Conservation (phyloP, 2,329 filamentous ascomycete genomes). For the Hypoxylon sp. region DNA sequence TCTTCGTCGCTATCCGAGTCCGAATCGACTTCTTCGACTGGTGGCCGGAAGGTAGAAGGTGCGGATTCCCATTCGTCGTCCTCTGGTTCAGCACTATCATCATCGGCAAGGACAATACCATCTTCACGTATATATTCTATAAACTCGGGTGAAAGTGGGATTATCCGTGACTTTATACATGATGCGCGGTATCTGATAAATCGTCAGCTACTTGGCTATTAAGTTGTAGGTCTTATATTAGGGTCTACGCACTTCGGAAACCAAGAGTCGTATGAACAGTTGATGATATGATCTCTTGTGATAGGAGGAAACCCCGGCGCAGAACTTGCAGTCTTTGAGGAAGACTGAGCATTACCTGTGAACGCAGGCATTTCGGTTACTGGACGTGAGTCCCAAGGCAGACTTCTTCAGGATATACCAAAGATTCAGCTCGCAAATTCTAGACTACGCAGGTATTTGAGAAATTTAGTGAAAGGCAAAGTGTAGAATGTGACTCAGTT, state of each 20-base stretch:
- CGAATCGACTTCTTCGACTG: constrained; percentile 61
- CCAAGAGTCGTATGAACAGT: constrained; percentile 96
- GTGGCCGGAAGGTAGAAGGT: constrained; percentile 53
- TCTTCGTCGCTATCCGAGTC: constrained; percentile 69
- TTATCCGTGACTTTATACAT: constrained; percentile 87
- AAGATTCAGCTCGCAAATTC: not conserved
- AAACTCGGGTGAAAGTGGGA: constrained; percentile 82
- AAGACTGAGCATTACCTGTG: constrained; percentile 44
- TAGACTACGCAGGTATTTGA: not conserved
- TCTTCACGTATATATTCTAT: constrained; percentile 91
- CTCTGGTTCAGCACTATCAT: constrained; percentile 71
- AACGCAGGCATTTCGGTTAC: constrained; percentile 48
- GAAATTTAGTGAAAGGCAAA: not conserved
- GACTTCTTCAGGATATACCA: not conserved
- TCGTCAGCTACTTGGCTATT: constrained; percentile 31
- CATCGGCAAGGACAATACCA: constrained; percentile 88
- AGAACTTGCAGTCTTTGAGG: constrained; percentile 40
- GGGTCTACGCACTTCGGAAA: constrained; percentile 76
- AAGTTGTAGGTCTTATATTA: not conserved
- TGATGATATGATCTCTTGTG: constrained; percentile 87
- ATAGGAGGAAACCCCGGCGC: constrained; percentile 79
- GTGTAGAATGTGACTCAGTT: not conserved
- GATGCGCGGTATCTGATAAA: constrained; percentile 77
- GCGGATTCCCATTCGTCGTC: constrained; percentile 70
- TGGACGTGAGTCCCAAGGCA: not conserved